phyloP scores from a whole-genome alignment of 495 filamentous ascomycete genomes.

The Lasiosphaeriaceae sp. region DNA sequence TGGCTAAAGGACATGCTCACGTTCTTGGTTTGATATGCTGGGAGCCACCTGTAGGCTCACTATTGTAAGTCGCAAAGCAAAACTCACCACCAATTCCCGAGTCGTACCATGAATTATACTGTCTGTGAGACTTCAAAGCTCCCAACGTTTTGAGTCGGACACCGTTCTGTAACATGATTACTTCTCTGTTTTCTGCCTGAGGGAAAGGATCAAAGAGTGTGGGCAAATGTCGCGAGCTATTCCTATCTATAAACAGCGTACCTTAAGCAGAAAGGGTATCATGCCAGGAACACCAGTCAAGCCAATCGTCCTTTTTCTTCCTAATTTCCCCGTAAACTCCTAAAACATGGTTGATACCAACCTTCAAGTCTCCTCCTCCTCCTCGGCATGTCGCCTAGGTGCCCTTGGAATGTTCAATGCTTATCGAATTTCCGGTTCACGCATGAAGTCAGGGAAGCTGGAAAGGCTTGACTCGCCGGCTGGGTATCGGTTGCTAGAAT shows the following conservation, averaged over 20 bases:
- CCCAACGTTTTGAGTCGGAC: too few relatives aligned
- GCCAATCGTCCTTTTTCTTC: neutral
- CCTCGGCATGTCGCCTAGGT: neutral
- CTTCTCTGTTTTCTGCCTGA: too few relatives aligned
- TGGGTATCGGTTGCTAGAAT: slow-evolving; percentile 3
- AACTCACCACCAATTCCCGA: too few relatives aligned
- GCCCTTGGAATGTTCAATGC: neutral
- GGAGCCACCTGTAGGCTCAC: too few relatives aligned
- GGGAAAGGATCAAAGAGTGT: too few relatives aligned
- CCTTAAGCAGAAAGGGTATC: slow-evolving; percentile 2
- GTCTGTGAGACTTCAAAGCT: too few relatives aligned
- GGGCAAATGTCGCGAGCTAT: too few relatives aligned
- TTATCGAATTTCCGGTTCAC: slow-evolving; percentile 44
- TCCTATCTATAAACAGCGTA: too few relatives aligned
- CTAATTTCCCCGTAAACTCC: neutral
- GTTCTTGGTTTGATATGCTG: too few relatives aligned
- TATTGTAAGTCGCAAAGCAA: too few relatives aligned
- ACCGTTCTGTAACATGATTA: too few relatives aligned
- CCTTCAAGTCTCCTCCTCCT: neutral
- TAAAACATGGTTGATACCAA: neutral
- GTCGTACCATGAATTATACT: too few relatives aligned
- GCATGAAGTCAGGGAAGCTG: slow-evolving; percentile 39
- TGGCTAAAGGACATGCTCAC: neutral
- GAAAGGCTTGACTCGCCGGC: slow-evolving; percentile 28
- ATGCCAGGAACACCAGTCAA: slow-evolving; percentile 1